Evolutionary conservation across 2,329 filamentous ascomycete genomes (phyloP), one percentile per base, ranked within the genome.

Genomic region (Lasiodiplodia sp.): DNA sequence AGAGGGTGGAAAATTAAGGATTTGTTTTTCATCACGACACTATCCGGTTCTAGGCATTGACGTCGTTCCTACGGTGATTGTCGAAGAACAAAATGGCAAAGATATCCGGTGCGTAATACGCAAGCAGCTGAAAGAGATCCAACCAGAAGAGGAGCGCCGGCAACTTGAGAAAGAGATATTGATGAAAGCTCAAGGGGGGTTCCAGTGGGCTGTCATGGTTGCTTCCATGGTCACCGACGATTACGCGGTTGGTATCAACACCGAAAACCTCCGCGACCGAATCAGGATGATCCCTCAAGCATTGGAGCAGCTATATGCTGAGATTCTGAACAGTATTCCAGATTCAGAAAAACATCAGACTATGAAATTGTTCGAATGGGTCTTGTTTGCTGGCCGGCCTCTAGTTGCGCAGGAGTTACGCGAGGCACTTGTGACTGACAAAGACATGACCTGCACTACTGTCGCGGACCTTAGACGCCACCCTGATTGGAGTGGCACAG

Each of bases 351-450:
- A 37, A 14, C 31, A 6, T 18, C 28, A 56, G 31, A 21, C 66
- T 37, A 31, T 21, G 4, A 71, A 71, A 34, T 18, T 63, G 2
- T 47, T 63, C 28, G n/a, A 47, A 38, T 63, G 58, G 58, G 21
- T 63, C 0, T 12, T 63, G 3, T 63, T 63, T 14, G 28, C 58
- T 0, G 58, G 44, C n/a, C 34, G 58, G 5, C 58, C 58, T 21
- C 18, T 72, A 12, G 68, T 69, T 25, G 58, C 57, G 4, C 70
- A 72, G 55, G 70, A 72, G 47, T 69, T 72, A 58, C 70, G 69
- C 28, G 68, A 72, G 7, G 70, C 70, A 18, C 66, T 72, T 56
- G 65, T 66, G 67, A 58, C 69, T 23, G 69, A 72, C 63, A 65
- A 66, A 21, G 63, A 65, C 21, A 70, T 72, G 70, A 52, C 10